phyloP scores from a whole-genome alignment of 2,329 filamentous ascomycete genomes.

The Microcyclospora pomicola region DNA sequence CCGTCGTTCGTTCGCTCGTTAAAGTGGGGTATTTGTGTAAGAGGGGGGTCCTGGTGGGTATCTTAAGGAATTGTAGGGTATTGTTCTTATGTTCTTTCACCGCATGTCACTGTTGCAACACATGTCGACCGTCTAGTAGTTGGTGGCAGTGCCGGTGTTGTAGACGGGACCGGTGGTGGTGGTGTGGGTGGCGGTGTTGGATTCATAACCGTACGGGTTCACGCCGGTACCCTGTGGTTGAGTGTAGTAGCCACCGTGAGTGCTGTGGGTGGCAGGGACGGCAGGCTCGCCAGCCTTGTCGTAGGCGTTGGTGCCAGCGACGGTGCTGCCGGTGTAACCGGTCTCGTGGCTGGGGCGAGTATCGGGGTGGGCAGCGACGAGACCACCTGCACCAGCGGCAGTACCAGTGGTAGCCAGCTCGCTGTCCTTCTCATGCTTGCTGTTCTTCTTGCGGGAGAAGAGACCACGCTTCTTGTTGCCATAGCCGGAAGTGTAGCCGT shows the following conservation, averaged over 20 bases:
- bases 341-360: constrained; percentile 37
- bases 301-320: constrained; percentile 20
- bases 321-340: constrained; percentile 36
- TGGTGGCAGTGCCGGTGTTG: constrained; percentile 15
- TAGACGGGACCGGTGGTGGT: neutral
- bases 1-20: no score
- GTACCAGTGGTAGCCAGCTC: constrained; percentile 29
- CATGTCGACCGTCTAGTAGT: constrained; percentile 12
- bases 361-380: constrained; percentile 19
- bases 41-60: no score
- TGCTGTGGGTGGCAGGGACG: constrained; percentile 11
- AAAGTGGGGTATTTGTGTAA: no score
- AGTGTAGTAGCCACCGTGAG: constrained; percentile 32
- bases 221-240: constrained; percentile 27
- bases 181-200: constrained; percentile 14
- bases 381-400: constrained; percentile 15
- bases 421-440: constrained; percentile 25
- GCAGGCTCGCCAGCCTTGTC: constrained; percentile 9
- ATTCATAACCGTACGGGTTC: constrained; percentile 27
- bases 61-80: no score
- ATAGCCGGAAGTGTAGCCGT: constrained; percentile 53
- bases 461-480: constrained; percentile 27
- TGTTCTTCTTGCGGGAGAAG: constrained; percentile 21
- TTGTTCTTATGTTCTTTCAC: no score
- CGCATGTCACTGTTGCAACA: no score